Base-by-base conservation (phyloP, 768 basidiomycete species). In the Russula sp. region DNA sequence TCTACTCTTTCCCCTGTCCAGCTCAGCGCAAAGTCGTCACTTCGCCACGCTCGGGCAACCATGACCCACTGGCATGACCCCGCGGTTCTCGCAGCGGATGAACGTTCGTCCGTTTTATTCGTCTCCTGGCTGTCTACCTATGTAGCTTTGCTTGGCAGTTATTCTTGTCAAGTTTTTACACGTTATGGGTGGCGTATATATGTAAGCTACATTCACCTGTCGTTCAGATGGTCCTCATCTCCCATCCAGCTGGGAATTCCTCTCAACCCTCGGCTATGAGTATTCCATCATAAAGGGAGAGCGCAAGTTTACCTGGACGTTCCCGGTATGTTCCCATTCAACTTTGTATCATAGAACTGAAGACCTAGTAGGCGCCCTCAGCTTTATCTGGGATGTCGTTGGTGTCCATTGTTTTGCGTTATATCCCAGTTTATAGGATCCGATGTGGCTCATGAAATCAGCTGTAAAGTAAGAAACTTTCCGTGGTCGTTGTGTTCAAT, bases 381-480 rank as follows among this genome's bases (percentile, higher is more conserved):
- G 65, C 50, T 66, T 20, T 66, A 66, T 32, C 26, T 64, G 44
- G 65, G 63, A 24, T 66, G 65, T 44, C 65, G 65, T 32, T 54
- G 13, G 42, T 59, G 44, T 11, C 50, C 62, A 4, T 58, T 66
- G 11, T 20, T 64, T 9, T 22, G 42, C 26, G 42, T 64, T 8
- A 32, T 32, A 8, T 14, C 9, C 7, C 50, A 59, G 28, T 54
- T 59, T 14, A 1, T 66, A 6, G 52, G 52, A 20, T 55, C 49
- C 28, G 46, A 66, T 30, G 1, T 18, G 28, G 11, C 16, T 7
- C 4, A 28, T 14, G n/a, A 36, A 51, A 59, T 59, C 13, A 6
- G 51, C 38, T 66, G 65, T 28, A 51, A 53, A 28, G 65, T 66
- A 56, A 4, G 59, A 22, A 38, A 9, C n/a, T 26, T 6, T 24